Conservation (phyloP, 2,329 filamentous ascomycete genomes). For the Alternaria novae-zelandiae region DNA sequence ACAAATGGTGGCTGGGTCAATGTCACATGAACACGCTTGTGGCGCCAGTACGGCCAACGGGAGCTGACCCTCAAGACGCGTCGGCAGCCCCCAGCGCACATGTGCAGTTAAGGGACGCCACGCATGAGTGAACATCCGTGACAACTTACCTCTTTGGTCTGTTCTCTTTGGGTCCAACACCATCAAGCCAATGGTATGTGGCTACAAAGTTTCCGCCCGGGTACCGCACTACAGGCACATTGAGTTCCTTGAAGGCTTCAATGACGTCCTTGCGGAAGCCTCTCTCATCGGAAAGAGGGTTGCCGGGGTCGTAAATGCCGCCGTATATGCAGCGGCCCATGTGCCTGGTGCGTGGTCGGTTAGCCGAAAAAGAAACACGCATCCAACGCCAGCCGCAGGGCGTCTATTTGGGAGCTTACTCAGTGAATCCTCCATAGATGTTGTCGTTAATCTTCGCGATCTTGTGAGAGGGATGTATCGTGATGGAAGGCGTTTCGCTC, state of each 20-base stretch:
- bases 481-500: conserved; percentile 67
- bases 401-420: conserved; percentile 60
- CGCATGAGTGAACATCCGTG: background rate
- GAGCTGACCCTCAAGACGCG: background rate
- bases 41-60: background rate
- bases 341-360: conserved; percentile 61
- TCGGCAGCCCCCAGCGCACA: background rate
- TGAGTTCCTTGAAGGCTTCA: conserved; percentile 72
- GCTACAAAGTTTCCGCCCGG: conserved; percentile 85
- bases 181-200: conserved; percentile 86
- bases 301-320: conserved; percentile 81
- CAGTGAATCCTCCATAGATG: conserved; percentile 84
- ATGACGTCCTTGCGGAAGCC: conserved; percentile 84
- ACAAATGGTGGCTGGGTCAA: background rate
- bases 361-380: conserved; percentile 20
- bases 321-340: conserved; percentile 91
- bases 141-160: conserved; percentile 62
- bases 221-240: conserved; percentile 78
- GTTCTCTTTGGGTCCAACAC: conserved; percentile 74
- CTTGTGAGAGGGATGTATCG: conserved; percentile 68
- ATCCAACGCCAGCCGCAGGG: background rate
- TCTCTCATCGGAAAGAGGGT: conserved; percentile 72
- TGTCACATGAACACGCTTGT: background rate
- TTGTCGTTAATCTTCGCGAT: conserved; percentile 78
- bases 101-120: background rate